Evolutionary conservation across 176 grass and related monocot genomes (phyloP).

Genomic region (Avena eriantha): DNA sequence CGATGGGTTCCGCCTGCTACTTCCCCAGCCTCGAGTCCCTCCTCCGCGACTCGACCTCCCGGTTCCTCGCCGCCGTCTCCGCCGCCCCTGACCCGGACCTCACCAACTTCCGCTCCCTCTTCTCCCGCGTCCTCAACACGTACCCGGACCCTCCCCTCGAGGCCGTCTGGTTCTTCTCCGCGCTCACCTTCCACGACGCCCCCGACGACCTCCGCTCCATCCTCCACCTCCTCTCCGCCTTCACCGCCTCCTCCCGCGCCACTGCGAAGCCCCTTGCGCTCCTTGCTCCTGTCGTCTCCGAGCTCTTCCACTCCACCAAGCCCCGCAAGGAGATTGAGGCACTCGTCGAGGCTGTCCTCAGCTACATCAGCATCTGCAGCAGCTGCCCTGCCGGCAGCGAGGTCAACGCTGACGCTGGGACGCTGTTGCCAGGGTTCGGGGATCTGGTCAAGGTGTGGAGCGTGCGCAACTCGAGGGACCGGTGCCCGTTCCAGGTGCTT

Average conservation of each 20-base stretch:
- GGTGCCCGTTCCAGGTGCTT: slow-evolving; percentile 65
- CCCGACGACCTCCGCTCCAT: slow-evolving; percentile 68
- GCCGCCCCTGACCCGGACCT: slow-evolving; percentile 69
- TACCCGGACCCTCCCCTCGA: slow-evolving; percentile 83
- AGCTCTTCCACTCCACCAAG: slow-evolving; percentile 78
- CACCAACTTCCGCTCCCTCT: slow-evolving; percentile 78
- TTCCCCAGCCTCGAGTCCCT: slow-evolving; percentile 75
- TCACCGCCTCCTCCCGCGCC: slow-evolving; percentile 56
- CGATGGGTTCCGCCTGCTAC: slow-evolving; percentile 51
- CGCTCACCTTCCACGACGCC: slow-evolving; percentile 80
- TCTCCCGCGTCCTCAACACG: slow-evolving; percentile 73
- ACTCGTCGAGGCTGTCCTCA: slow-evolving; percentile 74
- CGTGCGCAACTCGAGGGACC: slow-evolving; percentile 57
- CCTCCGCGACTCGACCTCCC: slow-evolving; percentile 79
- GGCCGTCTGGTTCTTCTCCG: slow-evolving; percentile 93
- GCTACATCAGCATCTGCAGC: slow-evolving; percentile 89
- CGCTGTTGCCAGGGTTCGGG: slow-evolving; percentile 65
- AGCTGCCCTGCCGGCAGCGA: slow-evolving; percentile 39
- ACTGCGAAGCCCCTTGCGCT: slow-evolving; percentile 77
- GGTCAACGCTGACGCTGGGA: slow-evolving; percentile 16
- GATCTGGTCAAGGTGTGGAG: slow-evolving; percentile 95
- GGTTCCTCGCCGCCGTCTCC: slow-evolving; percentile 77
- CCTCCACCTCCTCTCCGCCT: slow-evolving; percentile 75
- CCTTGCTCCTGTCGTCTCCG: slow-evolving; percentile 80
- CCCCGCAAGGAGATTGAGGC: slow-evolving; percentile 68